Percentiles rank a stretch among this genome's conserved stretches.
phyloP scores from a whole-genome alignment of 1,284 basidiomycete genomes.

The Cutaneotrichosporon cyanovorans region DNA sequence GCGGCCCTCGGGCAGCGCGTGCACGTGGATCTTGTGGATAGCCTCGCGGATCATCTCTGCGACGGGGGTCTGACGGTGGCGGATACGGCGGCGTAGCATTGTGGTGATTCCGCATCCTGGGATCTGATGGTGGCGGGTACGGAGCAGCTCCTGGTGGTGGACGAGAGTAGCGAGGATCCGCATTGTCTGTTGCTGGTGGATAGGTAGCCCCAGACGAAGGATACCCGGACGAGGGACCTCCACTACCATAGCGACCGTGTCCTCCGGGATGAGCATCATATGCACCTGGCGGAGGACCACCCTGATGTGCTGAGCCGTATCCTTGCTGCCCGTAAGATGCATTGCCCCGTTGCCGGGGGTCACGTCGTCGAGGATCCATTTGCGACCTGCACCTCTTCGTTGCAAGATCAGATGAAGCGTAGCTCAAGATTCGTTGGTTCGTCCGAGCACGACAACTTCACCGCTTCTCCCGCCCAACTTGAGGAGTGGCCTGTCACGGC shows the following conservation, averaged over 20 bases:
- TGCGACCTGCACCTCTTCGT: too few species aligned
- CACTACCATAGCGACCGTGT: constrained; percentile 3
- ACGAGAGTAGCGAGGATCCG: neutral
- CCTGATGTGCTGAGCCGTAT: neutral
- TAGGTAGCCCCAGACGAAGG: neutral
- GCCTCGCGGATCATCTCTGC: neutral
- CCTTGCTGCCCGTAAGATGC: constrained; percentile 1
- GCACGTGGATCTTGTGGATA: constrained; percentile 2
- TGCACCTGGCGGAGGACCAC: neutral
- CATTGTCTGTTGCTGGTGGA: neutral
- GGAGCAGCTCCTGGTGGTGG: constrained; percentile 1
- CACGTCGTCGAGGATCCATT: constrained; percentile 12
- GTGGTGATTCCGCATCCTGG: neutral
- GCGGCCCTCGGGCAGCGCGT: constrained; percentile 1
- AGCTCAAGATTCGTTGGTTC: too few species aligned
- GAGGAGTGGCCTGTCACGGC: too few species aligned
- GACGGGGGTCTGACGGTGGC: constrained; percentile 3
- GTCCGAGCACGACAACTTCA: too few species aligned
- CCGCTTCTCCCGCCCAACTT: too few species aligned
- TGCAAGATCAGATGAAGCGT: too few species aligned
- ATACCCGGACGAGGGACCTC: neutral
- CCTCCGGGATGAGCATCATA: neutral
- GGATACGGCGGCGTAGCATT: constrained; percentile 6
- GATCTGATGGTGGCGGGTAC: neutral
- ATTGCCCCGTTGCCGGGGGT: constrained; percentile 12